Base-by-base conservation (phyloP, 2,329 filamentous ascomycete species). In the Fusarium brevicatenulatum region DNA sequence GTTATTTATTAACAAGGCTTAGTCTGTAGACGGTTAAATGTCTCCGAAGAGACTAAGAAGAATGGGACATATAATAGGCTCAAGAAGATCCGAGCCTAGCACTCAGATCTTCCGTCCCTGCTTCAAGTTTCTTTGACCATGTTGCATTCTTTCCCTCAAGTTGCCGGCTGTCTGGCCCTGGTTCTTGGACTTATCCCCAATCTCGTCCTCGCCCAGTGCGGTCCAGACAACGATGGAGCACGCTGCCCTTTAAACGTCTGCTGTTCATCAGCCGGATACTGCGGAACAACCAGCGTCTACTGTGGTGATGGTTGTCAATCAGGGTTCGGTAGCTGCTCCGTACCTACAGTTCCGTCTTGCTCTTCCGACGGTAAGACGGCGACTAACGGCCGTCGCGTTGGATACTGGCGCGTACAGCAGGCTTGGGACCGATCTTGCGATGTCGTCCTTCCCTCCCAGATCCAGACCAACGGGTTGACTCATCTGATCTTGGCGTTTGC, bases 341-440 rank as follows among this genome's bases (percentile, higher is more conserved):
- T 32, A 2, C 47, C 47, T 34, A 50, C 47, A 0, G 28, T 50
- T 32, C 47, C 28, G 7, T 50, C 47, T 50, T 50, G 47, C 21
- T 50, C 47, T 19, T 19, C 28, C 7, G 28, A 13, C 21, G 28
- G 47, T 13, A 34, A 50, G 21, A 32, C 28, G 8, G 47, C 47
- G 10, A 34, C 47, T 2, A 50, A 32, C 9, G 47, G 47, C 10
- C 47, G 15, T 50, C 28, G 47, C 10, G 47, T 50, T 9, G 47
- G 47, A 23, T 50, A 50, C 47, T 50, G 47, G 47, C 47, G 47
- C 10, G 47, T 50, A 18, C 28, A 50, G 47, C 47, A 50, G 47
- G 21, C 47, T 23, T 50, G 47, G 47, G 47, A 50, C 47, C 28
- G 47, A 7, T 50, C 47, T 32, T 50, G 47, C 21, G 47, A 50